A percentile compares a stretch with the other conserved stretches of the same genome.
Conservation (phyloP, 2,329 filamentous ascomycete genomes). For the Plenodomus biglobosus region DNA sequence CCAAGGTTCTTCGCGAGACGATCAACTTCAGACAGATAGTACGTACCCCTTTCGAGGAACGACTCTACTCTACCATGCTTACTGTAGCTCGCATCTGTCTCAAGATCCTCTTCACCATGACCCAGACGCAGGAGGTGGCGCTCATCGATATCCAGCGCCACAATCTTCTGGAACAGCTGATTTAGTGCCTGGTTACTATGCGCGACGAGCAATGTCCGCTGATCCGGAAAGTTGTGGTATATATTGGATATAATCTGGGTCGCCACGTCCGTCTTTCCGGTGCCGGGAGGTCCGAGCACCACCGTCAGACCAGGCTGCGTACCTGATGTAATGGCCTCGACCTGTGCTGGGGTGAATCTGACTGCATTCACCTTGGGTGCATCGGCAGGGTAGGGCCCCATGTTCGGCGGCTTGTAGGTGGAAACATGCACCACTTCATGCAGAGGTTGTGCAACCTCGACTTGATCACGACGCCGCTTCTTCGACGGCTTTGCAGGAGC, state of each 20-base stretch:
- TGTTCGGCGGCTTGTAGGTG: conserved; percentile 86
- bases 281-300: conserved; percentile 92
- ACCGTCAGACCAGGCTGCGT: conserved; percentile 92
- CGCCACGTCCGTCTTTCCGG: conserved; percentile 98
- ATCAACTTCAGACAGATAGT: conserved; percentile 79
- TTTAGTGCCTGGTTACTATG: conserved; percentile 98
- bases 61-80: conserved; percentile 94
- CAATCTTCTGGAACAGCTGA: conserved; percentile 96
- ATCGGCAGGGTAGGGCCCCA: conserved; percentile 85
- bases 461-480: conserved; percentile 79
- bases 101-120: conserved; percentile 92
- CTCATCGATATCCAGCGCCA: conserved; percentile 93
- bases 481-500: conserved; percentile 66
- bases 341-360: conserved; percentile 86
- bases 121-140: conserved; percentile 89
- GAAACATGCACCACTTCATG: conserved; percentile 72
- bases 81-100: conserved; percentile 83
- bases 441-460: conserved; percentile 62
- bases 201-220: conserved; percentile 88
- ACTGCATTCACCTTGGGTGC: conserved; percentile 78
- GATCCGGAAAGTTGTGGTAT: conserved; percentile 94
- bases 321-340: conserved; percentile 90
- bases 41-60: conserved; percentile 83
- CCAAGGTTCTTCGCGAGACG: conserved; percentile 81
- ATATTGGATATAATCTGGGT: conserved; percentile 99